A percentile compares a stretch with the other conserved stretches of the same genome.
phyloP scores from a whole-genome alignment of 208 protist genomes.

The Acanthamoeba divionensis region DNA sequence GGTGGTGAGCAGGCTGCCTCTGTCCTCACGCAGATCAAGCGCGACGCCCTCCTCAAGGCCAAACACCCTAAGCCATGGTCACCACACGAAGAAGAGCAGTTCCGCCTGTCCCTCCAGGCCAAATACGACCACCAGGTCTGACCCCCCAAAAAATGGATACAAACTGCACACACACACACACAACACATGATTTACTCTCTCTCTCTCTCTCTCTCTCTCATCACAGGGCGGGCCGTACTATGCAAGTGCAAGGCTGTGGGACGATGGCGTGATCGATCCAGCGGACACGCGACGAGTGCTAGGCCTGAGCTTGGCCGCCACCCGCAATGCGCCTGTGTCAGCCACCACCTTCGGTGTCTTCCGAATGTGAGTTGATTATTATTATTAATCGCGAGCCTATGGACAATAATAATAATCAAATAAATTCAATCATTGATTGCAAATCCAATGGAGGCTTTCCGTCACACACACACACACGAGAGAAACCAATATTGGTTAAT shows the following conservation, averaged over 20 bases:
- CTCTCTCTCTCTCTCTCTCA: no score
- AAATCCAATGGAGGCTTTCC: no score
- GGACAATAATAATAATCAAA: no score
- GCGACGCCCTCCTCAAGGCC: constrained; percentile 57
- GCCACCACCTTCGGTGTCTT: constrained; percentile 88
- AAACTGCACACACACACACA: no score
- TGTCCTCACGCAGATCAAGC: constrained; percentile 86
- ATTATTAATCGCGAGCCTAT: no score
- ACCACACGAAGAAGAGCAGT: constrained; percentile 73
- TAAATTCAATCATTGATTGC: no score
- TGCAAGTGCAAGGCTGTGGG: constrained; percentile 91
- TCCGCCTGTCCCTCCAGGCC: constrained; percentile 72
- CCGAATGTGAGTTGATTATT: constrained; percentile 91
- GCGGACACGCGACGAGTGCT: constrained; percentile 71
- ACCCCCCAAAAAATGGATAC: constrained; percentile 75
- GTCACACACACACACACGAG: no score
- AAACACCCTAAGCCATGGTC: constrained; percentile 56
- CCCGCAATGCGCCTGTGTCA: constrained; percentile 79
- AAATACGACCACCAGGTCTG: constrained; percentile 88
- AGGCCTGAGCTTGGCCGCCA: constrained; percentile 83
- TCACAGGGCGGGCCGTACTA: constrained; percentile 90
- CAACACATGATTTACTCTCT: constrained; percentile 49
- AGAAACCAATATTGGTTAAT: no score
- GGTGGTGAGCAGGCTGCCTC: constrained; percentile 93
- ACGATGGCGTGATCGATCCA: constrained; percentile 94